Conservation (phyloP, 176 grass and related monocot genomes). For the Echinochloa phyllopogon region DNA sequence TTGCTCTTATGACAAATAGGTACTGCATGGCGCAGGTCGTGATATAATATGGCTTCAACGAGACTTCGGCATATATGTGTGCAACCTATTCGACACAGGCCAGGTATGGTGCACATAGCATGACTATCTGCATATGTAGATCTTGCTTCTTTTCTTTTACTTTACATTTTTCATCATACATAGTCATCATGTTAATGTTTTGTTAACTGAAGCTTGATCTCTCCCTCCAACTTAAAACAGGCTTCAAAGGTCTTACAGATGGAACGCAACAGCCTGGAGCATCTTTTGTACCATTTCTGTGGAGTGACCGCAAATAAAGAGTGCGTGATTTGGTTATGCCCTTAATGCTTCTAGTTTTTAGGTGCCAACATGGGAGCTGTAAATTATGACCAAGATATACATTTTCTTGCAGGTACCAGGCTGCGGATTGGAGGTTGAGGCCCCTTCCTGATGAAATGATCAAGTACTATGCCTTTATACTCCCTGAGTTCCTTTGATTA, state of each 20-base stretch:
- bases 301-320: conserved; percentile 94
- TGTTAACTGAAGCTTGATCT: conserved; percentile 36
- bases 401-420: conserved; percentile 85
- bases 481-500: conserved; percentile 22
- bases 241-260: conserved; percentile 86
- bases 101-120: conserved; percentile 61
- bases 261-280: conserved; percentile 89
- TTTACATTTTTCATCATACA: conserved; percentile 21
- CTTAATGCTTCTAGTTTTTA: conserved; percentile 12
- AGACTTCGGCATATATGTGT: conserved; percentile 91
- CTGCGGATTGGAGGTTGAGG: conserved; percentile 95
- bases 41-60: conserved; percentile 95
- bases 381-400: conserved; percentile 30
- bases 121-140: conserved; percentile 18
- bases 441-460: conserved; percentile 91
- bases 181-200: conserved; percentile 33
- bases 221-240: conserved; percentile 52
- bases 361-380: conserved; percentile 16
- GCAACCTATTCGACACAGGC: conserved; percentile 96
- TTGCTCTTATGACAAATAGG: conserved; percentile 52
- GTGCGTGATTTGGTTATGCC: conserved; percentile 44
- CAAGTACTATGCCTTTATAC: conserved; percentile 63
- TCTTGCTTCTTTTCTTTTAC: conserved; percentile 21
- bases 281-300: conserved; percentile 93
- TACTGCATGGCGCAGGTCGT: conserved; percentile 94